These are phyloP conservation scores for Euphorbia corollata DNA, from an alignment of 441 rosid species.

Conservation along the genomic window DNA sequence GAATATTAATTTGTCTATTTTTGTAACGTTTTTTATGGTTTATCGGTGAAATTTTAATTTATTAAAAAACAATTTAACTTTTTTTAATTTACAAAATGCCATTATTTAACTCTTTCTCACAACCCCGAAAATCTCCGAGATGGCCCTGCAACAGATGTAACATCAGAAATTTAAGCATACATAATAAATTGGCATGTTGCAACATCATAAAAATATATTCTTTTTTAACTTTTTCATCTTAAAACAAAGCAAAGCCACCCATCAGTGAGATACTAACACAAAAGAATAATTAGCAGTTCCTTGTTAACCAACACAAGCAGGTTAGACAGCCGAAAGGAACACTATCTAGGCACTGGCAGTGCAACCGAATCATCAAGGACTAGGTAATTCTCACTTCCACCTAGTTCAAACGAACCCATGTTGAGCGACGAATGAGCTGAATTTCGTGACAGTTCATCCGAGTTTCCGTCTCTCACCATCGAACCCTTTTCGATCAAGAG, in stretches of 20 bases:
- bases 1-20: no score
- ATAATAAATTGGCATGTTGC: slow-evolving; percentile 1
- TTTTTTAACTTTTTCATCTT: slow-evolving; percentile 5
- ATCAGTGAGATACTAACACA: slow-evolving; percentile 14
- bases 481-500: slow-evolving; percentile 59
- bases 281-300: slow-evolving; percentile 12
- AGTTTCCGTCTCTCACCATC: slow-evolving; percentile 45
- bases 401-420: slow-evolving; percentile 40
- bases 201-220: slow-evolving; percentile 18
- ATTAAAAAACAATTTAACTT: no score
- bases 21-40: no score
- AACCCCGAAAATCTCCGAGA: no score
- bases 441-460: slow-evolving; percentile 65
- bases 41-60: no score
- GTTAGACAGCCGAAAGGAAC: neutral
- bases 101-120: no score
- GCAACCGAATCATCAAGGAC: slow-evolving; percentile 54
- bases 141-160: neutral
- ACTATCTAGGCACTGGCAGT: slow-evolving; percentile 62
- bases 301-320: slow-evolving; percentile 18
- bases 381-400: slow-evolving; percentile 45
- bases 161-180: neutral
- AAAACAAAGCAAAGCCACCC: slow-evolving; percentile 1
- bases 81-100: no score
- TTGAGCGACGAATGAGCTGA: slow-evolving; percentile 68